Evolutionary conservation across 1,284 basidiomycete species (phyloP).

Genomic region (Ganoderma lucidum): DNA sequence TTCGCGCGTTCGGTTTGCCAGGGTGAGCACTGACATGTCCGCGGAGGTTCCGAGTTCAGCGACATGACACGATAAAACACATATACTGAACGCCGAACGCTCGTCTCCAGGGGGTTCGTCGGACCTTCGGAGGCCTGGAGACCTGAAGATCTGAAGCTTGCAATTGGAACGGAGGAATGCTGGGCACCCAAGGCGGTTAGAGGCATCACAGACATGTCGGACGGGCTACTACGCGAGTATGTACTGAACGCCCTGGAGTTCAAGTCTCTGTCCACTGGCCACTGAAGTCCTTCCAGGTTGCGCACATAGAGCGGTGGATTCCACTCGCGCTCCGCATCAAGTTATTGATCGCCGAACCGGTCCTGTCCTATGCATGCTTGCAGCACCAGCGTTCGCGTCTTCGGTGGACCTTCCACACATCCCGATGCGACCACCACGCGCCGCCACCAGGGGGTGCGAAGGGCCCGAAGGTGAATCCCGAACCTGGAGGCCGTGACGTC

Average conservation of each 20-base stretch:
- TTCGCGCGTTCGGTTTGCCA: not conserved
- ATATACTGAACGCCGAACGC: not conserved
- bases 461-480: not conserved
- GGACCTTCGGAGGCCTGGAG: too few relatives aligned
- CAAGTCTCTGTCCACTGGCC: not conserved
- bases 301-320: not conserved
- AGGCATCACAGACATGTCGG: not conserved
- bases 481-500: not conserved
- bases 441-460: not conserved
- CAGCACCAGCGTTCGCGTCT: not conserved
- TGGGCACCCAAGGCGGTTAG: not conserved
- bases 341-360: not conserved
- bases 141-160: too few relatives aligned
- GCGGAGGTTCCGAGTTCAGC: not conserved
- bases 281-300: not conserved
- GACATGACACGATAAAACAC: not conserved
- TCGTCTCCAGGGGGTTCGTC: not conserved
- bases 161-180: not conserved
- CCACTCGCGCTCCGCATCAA: not conserved
- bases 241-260: not conserved
- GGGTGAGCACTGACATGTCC: not conserved
- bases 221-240: not conserved
- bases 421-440: not conserved
- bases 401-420: not conserved
- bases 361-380: not conserved